A percentile compares a stretch with the other conserved stretches of the same genome.
Conservation (phyloP, 164 flowering plant genomes). For the Vitis rupestris region DNA sequence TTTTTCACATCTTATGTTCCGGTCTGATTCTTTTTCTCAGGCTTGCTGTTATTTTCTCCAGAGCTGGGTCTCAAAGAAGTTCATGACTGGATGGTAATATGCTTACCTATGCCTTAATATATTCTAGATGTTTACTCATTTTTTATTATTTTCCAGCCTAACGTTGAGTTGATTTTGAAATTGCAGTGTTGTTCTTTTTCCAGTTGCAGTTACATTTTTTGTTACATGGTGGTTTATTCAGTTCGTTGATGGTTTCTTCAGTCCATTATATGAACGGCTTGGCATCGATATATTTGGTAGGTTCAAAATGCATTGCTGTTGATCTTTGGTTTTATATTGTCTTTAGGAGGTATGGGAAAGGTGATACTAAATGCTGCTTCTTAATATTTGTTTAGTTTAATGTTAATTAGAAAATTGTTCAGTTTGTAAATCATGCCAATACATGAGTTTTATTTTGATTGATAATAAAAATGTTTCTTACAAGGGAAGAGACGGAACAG, state of each 20-base stretch:
- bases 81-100: constrained; percentile 92
- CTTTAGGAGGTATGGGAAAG: not conserved
- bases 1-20: constrained; percentile 1
- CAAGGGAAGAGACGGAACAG: no score
- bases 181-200: constrained; percentile 82
- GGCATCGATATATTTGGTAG: constrained; percentile 70
- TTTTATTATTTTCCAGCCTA: not conserved
- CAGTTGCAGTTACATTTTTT: constrained; percentile 73
- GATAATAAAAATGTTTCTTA: no score
- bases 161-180: constrained; percentile 12
- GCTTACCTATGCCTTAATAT: not conserved
- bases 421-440: not conserved
- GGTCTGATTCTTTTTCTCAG: constrained; percentile 33
- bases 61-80: constrained; percentile 87
- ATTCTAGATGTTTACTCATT: not conserved
- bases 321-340: not conserved
- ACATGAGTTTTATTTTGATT: no score
- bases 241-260: constrained; percentile 82
- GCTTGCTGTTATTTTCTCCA: constrained; percentile 83
- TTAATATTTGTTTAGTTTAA: not conserved
- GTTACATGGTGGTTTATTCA: constrained; percentile 79
- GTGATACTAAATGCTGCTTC: not conserved
- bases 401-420: not conserved
- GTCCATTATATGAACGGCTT: constrained; percentile 60
- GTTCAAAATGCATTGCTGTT: constrained; percentile 8